Conservation (phyloP, 139 green algal genomes). For the Spirogloea muscicola region DNA sequence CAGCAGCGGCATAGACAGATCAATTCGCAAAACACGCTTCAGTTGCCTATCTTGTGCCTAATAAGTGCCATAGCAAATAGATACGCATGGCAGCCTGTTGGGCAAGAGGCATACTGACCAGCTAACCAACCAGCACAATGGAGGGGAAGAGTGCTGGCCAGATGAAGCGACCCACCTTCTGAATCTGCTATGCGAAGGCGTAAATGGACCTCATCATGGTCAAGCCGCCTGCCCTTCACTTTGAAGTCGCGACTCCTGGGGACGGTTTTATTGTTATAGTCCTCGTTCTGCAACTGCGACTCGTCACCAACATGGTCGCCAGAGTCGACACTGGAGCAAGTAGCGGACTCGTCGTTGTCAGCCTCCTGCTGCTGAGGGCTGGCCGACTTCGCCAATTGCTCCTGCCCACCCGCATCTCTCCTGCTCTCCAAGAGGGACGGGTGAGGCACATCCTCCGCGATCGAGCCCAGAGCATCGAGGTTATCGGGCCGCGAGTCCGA, state of each 20-base stretch:
- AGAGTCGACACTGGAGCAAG: too few relatives aligned
- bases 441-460: not conserved
- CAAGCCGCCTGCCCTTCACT: slow-evolving; percentile 34
- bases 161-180: slow-evolving; percentile 34
- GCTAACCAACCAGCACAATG: not conserved
- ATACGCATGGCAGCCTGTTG: not conserved
- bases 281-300: not conserved
- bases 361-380: not conserved
- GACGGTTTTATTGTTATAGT: not conserved
- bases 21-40: too few relatives aligned
- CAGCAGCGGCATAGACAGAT: not conserved
- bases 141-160: not conserved
- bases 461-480: slow-evolving; percentile 24
- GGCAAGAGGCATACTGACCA: not conserved
- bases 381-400: not conserved
- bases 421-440: not conserved
- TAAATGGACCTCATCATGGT: slow-evolving; percentile 29
- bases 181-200: slow-evolving; percentile 37
- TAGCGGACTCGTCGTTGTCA: not conserved
- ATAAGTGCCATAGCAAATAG: not conserved
- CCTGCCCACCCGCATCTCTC: not conserved
- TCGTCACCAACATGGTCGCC: too few relatives aligned
- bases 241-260: slow-evolving; percentile 25
- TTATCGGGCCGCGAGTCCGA: slow-evolving; percentile 46
- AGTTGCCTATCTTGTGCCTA: too few relatives aligned